phyloP scores from a whole-genome alignment of 192 early-diverging fungal genomes.

The Kappamyces sp. region DNA sequence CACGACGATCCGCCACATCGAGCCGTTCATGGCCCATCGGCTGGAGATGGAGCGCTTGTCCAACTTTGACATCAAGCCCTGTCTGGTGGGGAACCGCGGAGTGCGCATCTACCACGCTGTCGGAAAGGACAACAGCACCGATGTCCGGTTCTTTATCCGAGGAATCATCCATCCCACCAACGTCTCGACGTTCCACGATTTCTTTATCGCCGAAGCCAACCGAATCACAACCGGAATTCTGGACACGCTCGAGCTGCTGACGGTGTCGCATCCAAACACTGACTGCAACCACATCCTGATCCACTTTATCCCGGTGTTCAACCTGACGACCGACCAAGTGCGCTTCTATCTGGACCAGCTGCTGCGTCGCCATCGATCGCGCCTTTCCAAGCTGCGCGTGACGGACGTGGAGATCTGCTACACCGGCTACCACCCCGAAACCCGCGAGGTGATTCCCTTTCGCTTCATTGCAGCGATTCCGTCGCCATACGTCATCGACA shows the following conservation, averaged over 20 bases:
- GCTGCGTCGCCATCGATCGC: slow-evolving; percentile 88
- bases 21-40: slow-evolving; percentile 97
- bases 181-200: slow-evolving; percentile 77
- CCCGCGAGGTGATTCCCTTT: slow-evolving; percentile 65
- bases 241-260: slow-evolving; percentile 91
- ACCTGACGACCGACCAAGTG: slow-evolving; percentile 76
- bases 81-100: slow-evolving; percentile 88
- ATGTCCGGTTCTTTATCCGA: slow-evolving; percentile 96
- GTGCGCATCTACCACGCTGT: slow-evolving; percentile 94
- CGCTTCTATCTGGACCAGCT: slow-evolving; percentile 81
- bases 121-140: slow-evolving; percentile 89
- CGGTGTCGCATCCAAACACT: slow-evolving; percentile 83
- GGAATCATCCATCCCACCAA: slow-evolving; percentile 90
- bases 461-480: slow-evolving; percentile 89
- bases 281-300: slow-evolving; percentile 99
- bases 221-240: slow-evolving; percentile 88
- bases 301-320: slow-evolving; percentile 96
- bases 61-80: slow-evolving; percentile 95
- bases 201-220: slow-evolving; percentile 91
- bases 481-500: slow-evolving; percentile 84
- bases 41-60: slow-evolving; percentile 85
- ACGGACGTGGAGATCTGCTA: slow-evolving; percentile 96
- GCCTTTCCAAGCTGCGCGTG: slow-evolving; percentile 89
- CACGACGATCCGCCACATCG: slow-evolving; percentile 92
- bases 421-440: slow-evolving; percentile 63